phyloP scores from a whole-genome alignment of 2,329 filamentous ascomycete genomes.

The Paecilomyces dactylethromorphus region DNA sequence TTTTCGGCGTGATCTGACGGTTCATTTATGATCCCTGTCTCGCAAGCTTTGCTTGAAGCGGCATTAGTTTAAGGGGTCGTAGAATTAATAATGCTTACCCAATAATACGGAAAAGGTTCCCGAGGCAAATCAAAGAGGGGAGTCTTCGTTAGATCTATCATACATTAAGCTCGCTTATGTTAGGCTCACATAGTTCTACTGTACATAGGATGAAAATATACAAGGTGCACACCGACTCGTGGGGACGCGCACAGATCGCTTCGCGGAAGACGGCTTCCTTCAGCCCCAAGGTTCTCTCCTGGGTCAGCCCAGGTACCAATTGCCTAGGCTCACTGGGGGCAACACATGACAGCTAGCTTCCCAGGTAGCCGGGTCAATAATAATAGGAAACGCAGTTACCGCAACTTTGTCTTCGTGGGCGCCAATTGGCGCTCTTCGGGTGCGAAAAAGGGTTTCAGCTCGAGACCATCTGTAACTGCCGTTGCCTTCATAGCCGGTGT shows the following conservation, averaged over 20 bases:
- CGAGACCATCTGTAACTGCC: not conserved
- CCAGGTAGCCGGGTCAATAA: not conserved
- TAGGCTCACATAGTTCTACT: not conserved
- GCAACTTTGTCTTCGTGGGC: not conserved
- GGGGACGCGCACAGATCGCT: not conserved
- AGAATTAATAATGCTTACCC: not conserved
- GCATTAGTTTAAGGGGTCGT: not conserved
- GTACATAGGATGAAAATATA: not conserved
- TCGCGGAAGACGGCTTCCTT: not conserved
- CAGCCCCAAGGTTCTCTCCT: not conserved
- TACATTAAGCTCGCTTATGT: not conserved
- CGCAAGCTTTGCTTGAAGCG: too few species aligned
- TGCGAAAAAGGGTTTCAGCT: not conserved
- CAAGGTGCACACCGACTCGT: not conserved
- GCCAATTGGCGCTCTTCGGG: not conserved
- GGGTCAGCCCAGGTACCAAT: not conserved
- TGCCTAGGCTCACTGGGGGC: not conserved
- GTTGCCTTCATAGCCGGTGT: not conserved
- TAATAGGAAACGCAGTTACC: not conserved
- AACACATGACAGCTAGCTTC: not conserved
- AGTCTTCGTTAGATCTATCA: not conserved
- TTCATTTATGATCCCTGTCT: too few species aligned
- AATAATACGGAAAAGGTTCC: not conserved
- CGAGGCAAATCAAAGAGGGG: not conserved
- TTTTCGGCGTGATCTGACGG: too few species aligned